Evolutionary conservation across 1,284 basidiomycete species (phyloP).

Genomic region (Puccinia novopanici): DNA sequence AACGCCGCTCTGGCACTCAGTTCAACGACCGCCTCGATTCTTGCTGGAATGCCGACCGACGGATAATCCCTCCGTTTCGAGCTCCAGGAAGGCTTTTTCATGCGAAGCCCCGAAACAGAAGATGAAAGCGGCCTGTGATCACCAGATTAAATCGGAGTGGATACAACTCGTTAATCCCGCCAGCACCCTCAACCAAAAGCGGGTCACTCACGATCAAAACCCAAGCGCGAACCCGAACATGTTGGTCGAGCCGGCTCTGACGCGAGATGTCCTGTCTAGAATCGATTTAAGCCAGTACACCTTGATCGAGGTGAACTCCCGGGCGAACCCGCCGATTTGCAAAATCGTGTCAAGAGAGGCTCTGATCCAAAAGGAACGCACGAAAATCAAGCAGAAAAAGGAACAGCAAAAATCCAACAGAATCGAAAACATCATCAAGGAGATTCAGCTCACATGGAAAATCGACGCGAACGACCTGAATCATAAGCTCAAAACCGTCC

Average conservation of each 20-base stretch:
- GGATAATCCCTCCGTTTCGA: not conserved
- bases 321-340: slow-evolving; percentile 34
- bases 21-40: not conserved
- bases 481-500: slow-evolving; percentile 70
- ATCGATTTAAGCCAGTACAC: slow-evolving; percentile 45
- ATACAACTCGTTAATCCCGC: slow-evolving; percentile 50
- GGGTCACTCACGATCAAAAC: not conserved
- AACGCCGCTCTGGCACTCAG: not conserved
- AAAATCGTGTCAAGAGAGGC: slow-evolving; percentile 30
- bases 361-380: slow-evolving; percentile 26
- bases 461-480: slow-evolving; percentile 67
- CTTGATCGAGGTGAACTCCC: slow-evolving; percentile 30
- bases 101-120: slow-evolving; percentile 13
- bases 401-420: slow-evolving; percentile 3
- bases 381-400: slow-evolving; percentile 35
- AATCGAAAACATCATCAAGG: slow-evolving; percentile 63
- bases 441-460: slow-evolving; percentile 74
- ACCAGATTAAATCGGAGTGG: slow-evolving; percentile 47
- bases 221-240: not conserved
- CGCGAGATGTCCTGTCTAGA: slow-evolving; percentile 36
- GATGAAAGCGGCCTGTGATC: slow-evolving; percentile 16
- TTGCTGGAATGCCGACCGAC: not conserved
- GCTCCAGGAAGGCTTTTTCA: not conserved
- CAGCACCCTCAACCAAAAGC: not conserved
- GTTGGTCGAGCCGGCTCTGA: slow-evolving; percentile 33